A percentile compares a stretch with the other conserved stretches of the same genome.
Conservation (phyloP, 495 filamentous ascomycete species). For the Neurospora africana region DNA sequence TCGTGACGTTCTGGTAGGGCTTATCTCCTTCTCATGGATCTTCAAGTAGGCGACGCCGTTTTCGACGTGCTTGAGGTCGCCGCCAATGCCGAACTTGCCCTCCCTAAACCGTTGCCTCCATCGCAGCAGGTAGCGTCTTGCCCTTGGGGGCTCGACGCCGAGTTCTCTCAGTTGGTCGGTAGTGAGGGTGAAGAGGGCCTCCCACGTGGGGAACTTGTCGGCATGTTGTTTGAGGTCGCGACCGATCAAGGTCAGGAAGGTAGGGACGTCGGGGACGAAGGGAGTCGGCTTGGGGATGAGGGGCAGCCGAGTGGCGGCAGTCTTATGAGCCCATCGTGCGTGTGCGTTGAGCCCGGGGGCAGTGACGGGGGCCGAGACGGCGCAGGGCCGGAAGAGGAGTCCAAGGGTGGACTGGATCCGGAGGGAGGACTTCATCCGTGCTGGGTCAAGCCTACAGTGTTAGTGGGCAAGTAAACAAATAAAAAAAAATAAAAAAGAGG, state of each 20-base stretch:
- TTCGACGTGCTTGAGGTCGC: constrained; percentile 61
- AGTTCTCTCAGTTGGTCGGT: constrained; percentile 67
- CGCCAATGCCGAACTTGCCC: constrained; percentile 66
- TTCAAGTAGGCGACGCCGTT: constrained; percentile 61
- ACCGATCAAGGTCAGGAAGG: constrained; percentile 88
- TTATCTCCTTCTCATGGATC: constrained; percentile 49
- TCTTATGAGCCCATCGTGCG: constrained; percentile 18
- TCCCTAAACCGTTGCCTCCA: constrained; percentile 77
- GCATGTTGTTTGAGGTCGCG: constrained; percentile 71
- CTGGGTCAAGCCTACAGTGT: constrained; percentile 4
- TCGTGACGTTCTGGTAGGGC: constrained; percentile 13
- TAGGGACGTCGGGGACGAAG: constrained; percentile 74
- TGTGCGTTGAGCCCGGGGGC: constrained; percentile 18
- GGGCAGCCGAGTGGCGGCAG: constrained; percentile 26
- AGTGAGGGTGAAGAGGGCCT: constrained; percentile 70
- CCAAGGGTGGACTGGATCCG: constrained; percentile 20
- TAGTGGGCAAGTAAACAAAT: neutral
- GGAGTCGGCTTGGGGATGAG: constrained; percentile 61
- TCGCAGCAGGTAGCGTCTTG: constrained; percentile 69
- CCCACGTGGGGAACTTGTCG: constrained; percentile 79
- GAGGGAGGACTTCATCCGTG: constrained; percentile 19
- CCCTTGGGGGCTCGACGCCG: constrained; percentile 76
- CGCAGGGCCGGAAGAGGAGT: constrained; percentile 20
- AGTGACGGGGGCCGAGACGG: constrained; percentile 4
- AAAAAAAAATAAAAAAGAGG: neutral